Evolutionary conservation across 2,329 filamentous ascomycete genomes (phyloP), one percentile per base, ranked within the genome.

Genomic region (Penicillium sp.): DNA sequence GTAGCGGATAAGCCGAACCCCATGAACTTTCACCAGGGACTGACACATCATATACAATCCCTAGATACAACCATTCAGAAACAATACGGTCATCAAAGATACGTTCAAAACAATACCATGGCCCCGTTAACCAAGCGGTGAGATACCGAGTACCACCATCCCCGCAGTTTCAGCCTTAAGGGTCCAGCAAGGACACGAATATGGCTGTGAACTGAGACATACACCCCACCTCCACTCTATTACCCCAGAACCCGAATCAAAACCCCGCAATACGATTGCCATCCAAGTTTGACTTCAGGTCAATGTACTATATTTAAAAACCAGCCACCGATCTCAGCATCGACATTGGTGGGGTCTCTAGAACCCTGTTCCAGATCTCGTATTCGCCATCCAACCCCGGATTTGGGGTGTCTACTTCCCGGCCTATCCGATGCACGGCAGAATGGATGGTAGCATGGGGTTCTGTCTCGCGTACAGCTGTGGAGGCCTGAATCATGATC

Each of bases 291-390:
- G 19, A 43, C 22, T 39, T 13, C 19, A n/a, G 21, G 22, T 14
- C 27, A 22, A 11, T 21, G 3, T 10, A 33, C 22, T 27, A 39
- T 29, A 44, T 43, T 27, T 33, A 33, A 29, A 29, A 16, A 29
- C 13, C 24, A 29, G 31, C 26, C 49, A 33, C 26, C 16, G 39
- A 31, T n/a, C 24, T 22, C 39, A 35, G 11, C 16, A 29, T 33
- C 31, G 21, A 9, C 19, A 62, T 63, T 65, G 64, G 57, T 60
- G 48, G 35, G 58, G 48, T 61, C 52, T 61, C 44, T 44, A 55
- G 44, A 41, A 21, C 44, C 44, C 19, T 61, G 60, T 67, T 63
- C 56, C 59, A 63, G 60, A 63, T 44, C 67, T 70, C 68, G 68
- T 70, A 68, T 70, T 67, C 58, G 33, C 52, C 37, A 22, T 50